Base-by-base conservation (phyloP, 805 yeast species). In the Candida succiphila region DNA sequence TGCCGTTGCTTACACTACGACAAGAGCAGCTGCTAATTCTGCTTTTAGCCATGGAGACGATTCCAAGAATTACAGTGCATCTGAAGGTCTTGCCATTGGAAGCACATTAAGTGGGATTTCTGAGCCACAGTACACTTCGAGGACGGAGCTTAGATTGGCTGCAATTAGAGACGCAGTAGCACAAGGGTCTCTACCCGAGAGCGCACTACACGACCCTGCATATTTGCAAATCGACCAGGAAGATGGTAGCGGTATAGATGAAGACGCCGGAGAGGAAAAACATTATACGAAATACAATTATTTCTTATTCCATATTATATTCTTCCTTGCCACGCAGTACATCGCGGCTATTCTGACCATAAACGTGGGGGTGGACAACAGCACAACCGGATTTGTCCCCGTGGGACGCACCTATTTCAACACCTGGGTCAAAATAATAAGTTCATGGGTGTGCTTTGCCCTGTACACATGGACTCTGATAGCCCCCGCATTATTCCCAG, bases 361-460 rank as follows among this genome's bases (percentile, higher is more conserved):
- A 58, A 89, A 88, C 49, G 96, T 92, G 23, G 77, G 83, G 32
- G 78, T 78, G 43, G 92, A 84, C 45, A 78, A 75, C 38, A 92
- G 81, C 47, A 70, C 74, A 34, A 95, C 95, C 3, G 92, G 86
- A 39, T 92, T 92, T 49, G 78, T 86, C 9, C 98, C 98, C 0
- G 97, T 92, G 7, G 99, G 99, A 0, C 68, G 98, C 49, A 89
- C 98, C 0, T 88, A 89, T 57, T 92, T 89, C 54, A 80, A 89
- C 44, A 76, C 95, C 5, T 87, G 96, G 95, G 86, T 89, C 31
- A 92, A 92, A 58, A 84, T 92, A 37, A 66, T 82, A 14, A 78
- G 94, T 50, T 82, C 96, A 2, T 87, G 96, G 95, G 72, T 83
- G 29, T 94, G 98, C 53, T 92, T 77, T 52, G 62, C 65, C 6